Percentiles rank a stretch among this genome's conserved stretches.
These are phyloP conservation scores for Drechslerella stenobrocha DNA, from an alignment of 2,329 filamentous ascomycete genomes.

Conservation along the genomic window DNA sequence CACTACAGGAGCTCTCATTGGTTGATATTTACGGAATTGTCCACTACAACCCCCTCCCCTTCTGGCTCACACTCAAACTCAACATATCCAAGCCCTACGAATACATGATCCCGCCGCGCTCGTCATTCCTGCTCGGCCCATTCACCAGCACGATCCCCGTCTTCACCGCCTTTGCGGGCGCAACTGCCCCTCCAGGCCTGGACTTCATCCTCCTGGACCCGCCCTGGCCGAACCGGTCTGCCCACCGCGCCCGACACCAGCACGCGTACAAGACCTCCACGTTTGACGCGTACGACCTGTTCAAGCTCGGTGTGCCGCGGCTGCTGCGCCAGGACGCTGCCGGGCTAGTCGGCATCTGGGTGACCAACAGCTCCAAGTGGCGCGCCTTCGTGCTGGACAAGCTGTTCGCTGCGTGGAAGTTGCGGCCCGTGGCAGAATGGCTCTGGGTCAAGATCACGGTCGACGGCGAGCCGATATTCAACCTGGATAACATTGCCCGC, in stretches of 20 bases:
- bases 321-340: slow-evolving; percentile 60
- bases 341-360: slow-evolving; percentile 73
- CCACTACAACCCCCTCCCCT: slow-evolving; percentile 26
- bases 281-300: slow-evolving; percentile 59
- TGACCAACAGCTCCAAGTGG: slow-evolving; percentile 70
- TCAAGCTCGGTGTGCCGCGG: slow-evolving; percentile 63
- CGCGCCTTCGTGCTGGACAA: slow-evolving; percentile 64
- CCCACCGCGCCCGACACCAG: slow-evolving; percentile 62
- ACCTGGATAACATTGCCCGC: slow-evolving; percentile 66
- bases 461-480: slow-evolving; percentile 66
- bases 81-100: slow-evolving; percentile 27
- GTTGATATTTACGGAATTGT: slow-evolving; percentile 34
- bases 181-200: slow-evolving; percentile 58
- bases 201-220: slow-evolving; percentile 73
- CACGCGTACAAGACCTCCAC: slow-evolving; percentile 58
- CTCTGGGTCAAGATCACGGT: slow-evolving; percentile 75
- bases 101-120: slow-evolving; percentile 49
- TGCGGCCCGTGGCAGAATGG: slow-evolving; percentile 71
- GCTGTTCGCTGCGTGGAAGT: slow-evolving; percentile 68
- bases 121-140: slow-evolving; percentile 50
- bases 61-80: slow-evolving; percentile 34
- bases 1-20: slow-evolving; percentile 31
- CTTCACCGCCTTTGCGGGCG: slow-evolving; percentile 31
- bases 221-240: slow-evolving; percentile 80
- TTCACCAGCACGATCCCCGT: slow-evolving; percentile 34